These are phyloP conservation scores for Metschnikowia chrysomelidarum DNA, from an alignment of 805 yeast species.

Conservation along the genomic window DNA sequence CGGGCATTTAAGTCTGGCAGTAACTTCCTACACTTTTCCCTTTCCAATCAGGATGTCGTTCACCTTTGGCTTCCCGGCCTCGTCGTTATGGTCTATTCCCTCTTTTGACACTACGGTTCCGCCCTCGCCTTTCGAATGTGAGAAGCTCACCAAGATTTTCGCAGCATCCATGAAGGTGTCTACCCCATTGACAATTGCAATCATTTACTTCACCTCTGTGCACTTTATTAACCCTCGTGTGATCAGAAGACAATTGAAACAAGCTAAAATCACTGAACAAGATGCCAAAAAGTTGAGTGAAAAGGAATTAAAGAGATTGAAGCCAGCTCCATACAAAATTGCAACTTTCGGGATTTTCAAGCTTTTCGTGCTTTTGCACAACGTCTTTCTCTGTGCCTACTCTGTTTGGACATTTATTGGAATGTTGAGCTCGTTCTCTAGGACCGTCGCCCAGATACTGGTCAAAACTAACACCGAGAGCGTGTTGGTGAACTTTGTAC, in stretches of 20 bases:
- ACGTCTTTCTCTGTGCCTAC: conserved; percentile 59
- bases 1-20: no score
- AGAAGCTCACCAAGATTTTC: conserved; percentile 34
- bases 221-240: conserved; percentile 51
- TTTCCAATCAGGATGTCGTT: conserved; percentile 17
- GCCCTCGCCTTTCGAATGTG: conserved; percentile 33
- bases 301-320: conserved; percentile 34
- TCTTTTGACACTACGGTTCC: conserved; percentile 30
- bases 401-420: conserved; percentile 71
- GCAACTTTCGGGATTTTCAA: conserved; percentile 48
- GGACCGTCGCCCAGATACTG: conserved; percentile 28
- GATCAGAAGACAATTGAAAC: conserved; percentile 43
- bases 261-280: conserved; percentile 22
- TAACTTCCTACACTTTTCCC: no score
- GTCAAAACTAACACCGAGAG: conserved; percentile 18
- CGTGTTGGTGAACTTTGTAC: conserved; percentile 50
- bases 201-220: conserved; percentile 56
- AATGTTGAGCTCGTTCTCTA: conserved; percentile 52
- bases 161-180: conserved; percentile 44
- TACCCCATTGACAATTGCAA: conserved; percentile 57
- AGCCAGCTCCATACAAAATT: conserved; percentile 53
- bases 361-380: conserved; percentile 57
- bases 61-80: conserved; percentile 34
- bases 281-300: conserved; percentile 20
- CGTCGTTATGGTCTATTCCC: conserved; percentile 32